Percentiles rank a stretch among this genome's conserved stretches.
phyloP scores from a whole-genome alignment of 768 basidiomycete species.

The Mycena albidolilacea region DNA sequence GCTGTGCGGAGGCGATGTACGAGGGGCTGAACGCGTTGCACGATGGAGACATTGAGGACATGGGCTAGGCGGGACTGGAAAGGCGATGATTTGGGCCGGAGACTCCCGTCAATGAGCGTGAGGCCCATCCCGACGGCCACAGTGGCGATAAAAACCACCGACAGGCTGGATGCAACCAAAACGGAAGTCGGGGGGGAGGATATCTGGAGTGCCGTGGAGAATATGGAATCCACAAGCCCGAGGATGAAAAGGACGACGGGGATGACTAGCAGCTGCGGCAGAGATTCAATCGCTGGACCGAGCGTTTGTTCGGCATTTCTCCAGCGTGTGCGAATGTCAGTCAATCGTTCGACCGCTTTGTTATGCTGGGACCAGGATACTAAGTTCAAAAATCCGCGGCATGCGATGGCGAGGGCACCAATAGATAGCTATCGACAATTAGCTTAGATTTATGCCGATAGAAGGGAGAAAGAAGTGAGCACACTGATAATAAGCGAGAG shows the following conservation, averaged over 20 bases:
- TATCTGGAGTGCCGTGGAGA: slow-evolving; percentile 31
- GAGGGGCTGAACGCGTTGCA: not conserved
- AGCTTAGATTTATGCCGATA: not conserved
- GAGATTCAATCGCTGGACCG: slow-evolving; percentile 32
- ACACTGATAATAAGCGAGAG: slow-evolving; percentile 40
- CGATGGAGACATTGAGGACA: slow-evolving; percentile 4
- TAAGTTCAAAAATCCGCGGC: slow-evolving; percentile 35
- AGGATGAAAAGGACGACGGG: slow-evolving; percentile 39
- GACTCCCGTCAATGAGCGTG: slow-evolving; percentile 27
- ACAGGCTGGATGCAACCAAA: slow-evolving; percentile 19
- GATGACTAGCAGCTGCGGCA: slow-evolving; percentile 35
- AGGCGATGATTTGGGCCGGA: slow-evolving; percentile 25
- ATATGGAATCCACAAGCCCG: slow-evolving; percentile 35
- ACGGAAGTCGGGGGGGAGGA: slow-evolving; percentile 12
- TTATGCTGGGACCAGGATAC: slow-evolving; percentile 24
- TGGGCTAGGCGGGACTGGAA: slow-evolving; percentile 29
- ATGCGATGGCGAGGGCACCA: slow-evolving; percentile 36
- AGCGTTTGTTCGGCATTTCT: slow-evolving; percentile 25
- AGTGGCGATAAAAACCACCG: slow-evolving; percentile 21
- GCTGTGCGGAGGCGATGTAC: not conserved
- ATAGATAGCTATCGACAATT: slow-evolving; percentile 31
- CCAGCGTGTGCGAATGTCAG: slow-evolving; percentile 39
- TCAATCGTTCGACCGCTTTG: slow-evolving; percentile 30
- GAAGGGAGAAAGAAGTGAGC: not conserved
- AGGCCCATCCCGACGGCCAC: slow-evolving; percentile 21